These are phyloP conservation scores for Wickerhamomyces queroliae DNA, from an alignment of 805 yeast genomes.

Conservation along the genomic window DNA sequence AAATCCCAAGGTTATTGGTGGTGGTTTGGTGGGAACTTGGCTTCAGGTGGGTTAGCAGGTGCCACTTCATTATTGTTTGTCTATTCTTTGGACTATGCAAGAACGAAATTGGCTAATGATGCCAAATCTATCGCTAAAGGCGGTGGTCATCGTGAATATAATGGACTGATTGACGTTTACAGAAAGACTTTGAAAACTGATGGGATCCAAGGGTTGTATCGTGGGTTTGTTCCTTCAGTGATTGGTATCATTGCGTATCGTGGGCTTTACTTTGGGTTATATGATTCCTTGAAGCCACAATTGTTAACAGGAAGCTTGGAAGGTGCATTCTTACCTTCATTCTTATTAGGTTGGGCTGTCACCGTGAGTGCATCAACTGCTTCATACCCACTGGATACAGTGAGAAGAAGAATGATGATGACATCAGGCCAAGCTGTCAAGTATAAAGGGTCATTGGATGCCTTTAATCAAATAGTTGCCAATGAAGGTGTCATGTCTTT, in stretches of 20 bases:
- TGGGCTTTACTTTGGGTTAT: slow-evolving; percentile 95
- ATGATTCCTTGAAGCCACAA: slow-evolving; percentile 89
- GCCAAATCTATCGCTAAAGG: slow-evolving; percentile 67
- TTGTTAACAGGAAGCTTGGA: slow-evolving; percentile 86
- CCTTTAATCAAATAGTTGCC: slow-evolving; percentile 80
- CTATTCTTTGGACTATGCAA: slow-evolving; percentile 92
- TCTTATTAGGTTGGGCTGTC: slow-evolving; percentile 92
- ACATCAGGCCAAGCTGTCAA: slow-evolving; percentile 96
- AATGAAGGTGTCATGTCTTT: slow-evolving; percentile 85
- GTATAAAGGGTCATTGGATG: slow-evolving; percentile 87
- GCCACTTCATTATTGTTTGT: slow-evolving; percentile 85
- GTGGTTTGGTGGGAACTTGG: slow-evolving; percentile 94
- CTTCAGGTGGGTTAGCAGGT: slow-evolving; percentile 96
- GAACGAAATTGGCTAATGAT: slow-evolving; percentile 96
- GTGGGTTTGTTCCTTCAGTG: slow-evolving; percentile 97
- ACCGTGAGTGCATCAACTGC: slow-evolving; percentile 96
- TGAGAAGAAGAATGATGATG: slow-evolving; percentile 99
- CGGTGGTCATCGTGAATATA: slow-evolving; percentile 89
- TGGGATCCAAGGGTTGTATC: slow-evolving; percentile 94
- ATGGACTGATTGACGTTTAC: slow-evolving; percentile 91
- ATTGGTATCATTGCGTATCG: slow-evolving; percentile 94
- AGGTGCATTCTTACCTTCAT: slow-evolving; percentile 87
- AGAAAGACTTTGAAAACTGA: slow-evolving; percentile 87
- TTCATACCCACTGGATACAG: slow-evolving; percentile 95
- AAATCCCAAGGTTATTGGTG: slow-evolving; percentile 81